Evolutionary conservation across 2,329 filamentous ascomycete genomes (phyloP).

Genomic region (Aotearoamyces nothofagi): DNA sequence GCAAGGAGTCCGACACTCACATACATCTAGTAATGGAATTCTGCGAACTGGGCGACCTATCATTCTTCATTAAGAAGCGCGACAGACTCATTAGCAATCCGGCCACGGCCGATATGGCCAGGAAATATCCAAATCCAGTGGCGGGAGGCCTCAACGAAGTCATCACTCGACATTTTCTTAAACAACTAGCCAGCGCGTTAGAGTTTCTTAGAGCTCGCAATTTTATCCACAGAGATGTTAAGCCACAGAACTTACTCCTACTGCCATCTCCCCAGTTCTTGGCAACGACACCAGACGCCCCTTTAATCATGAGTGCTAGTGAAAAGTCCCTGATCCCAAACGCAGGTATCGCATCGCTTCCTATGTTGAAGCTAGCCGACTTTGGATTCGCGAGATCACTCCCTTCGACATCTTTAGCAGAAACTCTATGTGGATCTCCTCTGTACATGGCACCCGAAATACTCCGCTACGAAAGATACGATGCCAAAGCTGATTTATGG

Average conservation of each 20-base stretch:
- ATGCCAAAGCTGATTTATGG: conserved; percentile 94
- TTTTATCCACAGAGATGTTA: conserved; percentile 92
- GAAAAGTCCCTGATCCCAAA: conserved; percentile 69
- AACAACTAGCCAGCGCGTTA: conserved; percentile 84
- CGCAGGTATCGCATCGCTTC: conserved; percentile 68
- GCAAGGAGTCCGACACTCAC: conserved; percentile 70
- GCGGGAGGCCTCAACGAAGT: conserved; percentile 90
- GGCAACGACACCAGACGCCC: conserved; percentile 39
- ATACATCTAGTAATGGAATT: conserved; percentile 99
- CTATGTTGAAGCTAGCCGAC: conserved; percentile 95
- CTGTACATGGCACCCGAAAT: conserved; percentile 99
- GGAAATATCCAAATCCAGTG: conserved; percentile 75
- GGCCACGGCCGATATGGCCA: conserved; percentile 76
- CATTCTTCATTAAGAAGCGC: conserved; percentile 90
- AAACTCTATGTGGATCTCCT: conserved; percentile 91
- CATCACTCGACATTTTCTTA: conserved; percentile 88
- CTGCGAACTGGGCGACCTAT: conserved; percentile 87
- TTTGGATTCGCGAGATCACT: conserved; percentile 96
- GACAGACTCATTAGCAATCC: conserved; percentile 66
- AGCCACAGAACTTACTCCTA: conserved; percentile 88
- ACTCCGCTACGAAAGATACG: conserved; percentile 90
- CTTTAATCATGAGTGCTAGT: conserved; percentile 62
- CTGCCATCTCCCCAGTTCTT: conserved; percentile 67
- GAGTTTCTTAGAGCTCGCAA: conserved; percentile 75
- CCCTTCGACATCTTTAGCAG: conserved; percentile 79